phyloP scores from a whole-genome alignment of 2,329 filamentous ascomycete genomes.

The Orbilia brochopaga region DNA sequence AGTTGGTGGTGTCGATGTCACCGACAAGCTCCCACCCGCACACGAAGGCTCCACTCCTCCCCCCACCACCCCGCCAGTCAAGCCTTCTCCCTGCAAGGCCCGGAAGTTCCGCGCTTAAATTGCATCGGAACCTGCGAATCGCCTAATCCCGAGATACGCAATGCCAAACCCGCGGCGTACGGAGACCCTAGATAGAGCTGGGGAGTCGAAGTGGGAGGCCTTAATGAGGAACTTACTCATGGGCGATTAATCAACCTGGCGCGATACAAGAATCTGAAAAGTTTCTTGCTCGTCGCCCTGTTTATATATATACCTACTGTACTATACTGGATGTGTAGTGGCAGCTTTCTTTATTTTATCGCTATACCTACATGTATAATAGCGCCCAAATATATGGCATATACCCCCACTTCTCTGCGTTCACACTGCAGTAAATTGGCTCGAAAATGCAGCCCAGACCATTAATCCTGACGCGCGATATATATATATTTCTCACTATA shows the following conservation, averaged over 20 bases:
- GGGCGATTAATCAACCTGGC: not conserved
- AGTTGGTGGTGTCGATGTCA: constrained; percentile 51
- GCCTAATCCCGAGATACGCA: not conserved
- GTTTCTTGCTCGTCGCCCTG: not conserved
- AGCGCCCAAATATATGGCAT: not conserved
- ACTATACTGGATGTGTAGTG: too few relatives aligned
- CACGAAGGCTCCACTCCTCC: constrained; percentile 18
- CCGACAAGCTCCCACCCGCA: constrained; percentile 38
- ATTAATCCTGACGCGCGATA: too few relatives aligned
- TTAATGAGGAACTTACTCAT: not conserved
- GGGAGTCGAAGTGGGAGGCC: not conserved
- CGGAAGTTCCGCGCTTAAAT: constrained; percentile 21
- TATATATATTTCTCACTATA: too few relatives aligned
- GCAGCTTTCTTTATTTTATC: too few relatives aligned
- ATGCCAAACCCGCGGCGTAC: not conserved
- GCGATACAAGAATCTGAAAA: not conserved
- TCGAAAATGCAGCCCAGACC: too few relatives aligned
- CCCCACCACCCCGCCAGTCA: constrained; percentile 17
- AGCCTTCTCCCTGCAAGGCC: constrained; percentile 42
- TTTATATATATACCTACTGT: not conserved
- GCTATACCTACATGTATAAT: constrained; percentile 4
- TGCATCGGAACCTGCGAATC: not conserved
- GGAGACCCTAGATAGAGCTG: not conserved
- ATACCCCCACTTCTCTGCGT: too few relatives aligned
- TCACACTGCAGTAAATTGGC: too few relatives aligned